phyloP scores from a whole-genome alignment of 495 filamentous ascomycete species.

The Bacidia gigantensis region DNA sequence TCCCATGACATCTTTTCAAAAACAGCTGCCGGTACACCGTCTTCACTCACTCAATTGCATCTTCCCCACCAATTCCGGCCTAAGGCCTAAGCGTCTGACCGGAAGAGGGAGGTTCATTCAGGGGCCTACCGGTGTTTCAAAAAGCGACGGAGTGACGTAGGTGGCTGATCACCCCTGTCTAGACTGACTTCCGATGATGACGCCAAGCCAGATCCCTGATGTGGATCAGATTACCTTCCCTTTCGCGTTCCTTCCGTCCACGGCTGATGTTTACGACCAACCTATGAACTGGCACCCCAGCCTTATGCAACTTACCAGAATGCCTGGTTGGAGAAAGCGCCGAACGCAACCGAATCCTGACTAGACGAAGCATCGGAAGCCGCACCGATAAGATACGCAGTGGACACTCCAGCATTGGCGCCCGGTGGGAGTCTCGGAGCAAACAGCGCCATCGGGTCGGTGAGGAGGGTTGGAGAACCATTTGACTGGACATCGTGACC shows the following conservation, averaged over 20 bases:
- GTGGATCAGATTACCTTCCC: neutral
- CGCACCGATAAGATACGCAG: no score
- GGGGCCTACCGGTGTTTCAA: neutral
- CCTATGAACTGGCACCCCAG: neutral
- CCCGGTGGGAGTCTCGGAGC: neutral
- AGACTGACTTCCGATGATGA: no score
- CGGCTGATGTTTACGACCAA: neutral
- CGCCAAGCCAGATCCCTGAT: neutral
- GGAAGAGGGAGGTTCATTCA: neutral
- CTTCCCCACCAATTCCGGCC: no score
- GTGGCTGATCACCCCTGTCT: neutral
- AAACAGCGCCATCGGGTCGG: neutral
- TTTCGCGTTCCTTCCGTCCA: neutral
- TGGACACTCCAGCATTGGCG: no score
- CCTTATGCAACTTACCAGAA: no score
- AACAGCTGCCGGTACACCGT: no score
- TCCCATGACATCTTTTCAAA: no score
- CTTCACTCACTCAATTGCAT: no score
- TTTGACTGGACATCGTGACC: neutral
- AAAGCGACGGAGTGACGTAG: neutral
- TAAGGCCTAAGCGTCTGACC: neutral
- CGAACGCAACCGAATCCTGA: no score
- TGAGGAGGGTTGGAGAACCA: neutral
- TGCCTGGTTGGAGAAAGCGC: no score
- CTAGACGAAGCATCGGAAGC: no score